Base-by-base conservation (phyloP, 306 rosid species). In the Cyclanthera cordifolia region DNA sequence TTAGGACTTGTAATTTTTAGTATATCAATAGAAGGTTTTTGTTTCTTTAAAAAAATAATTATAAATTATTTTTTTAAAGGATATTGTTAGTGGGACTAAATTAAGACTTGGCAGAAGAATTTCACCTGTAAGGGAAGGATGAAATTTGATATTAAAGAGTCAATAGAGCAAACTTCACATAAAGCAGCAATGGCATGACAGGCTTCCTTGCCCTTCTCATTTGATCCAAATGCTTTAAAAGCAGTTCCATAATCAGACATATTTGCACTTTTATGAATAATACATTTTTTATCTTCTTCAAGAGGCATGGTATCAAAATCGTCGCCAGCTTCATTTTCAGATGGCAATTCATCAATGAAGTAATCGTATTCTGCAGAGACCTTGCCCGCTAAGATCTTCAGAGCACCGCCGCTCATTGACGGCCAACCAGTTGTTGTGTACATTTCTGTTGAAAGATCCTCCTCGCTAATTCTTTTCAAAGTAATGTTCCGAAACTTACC, bases 341-440 rank as follows among this genome's bases (percentile, higher is more conserved):
- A 74, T 51, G 69, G 68, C 61, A 72, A 55, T 60, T 77, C 73
- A 16, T 85, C 83, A 53, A 79, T 80, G 58, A 79, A 21, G 79
- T 82, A 76, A 76, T 84, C 90, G 80, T 65, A 89, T 34, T 85
- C 95, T 69, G 98, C 84, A 52, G 98, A 85, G 75, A 86, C 87
- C 70, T 83, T 92, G 80, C 98, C 96, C 49, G 95, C 92, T 74
- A 92, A 78, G 51, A 82, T 75, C 80, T 83, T 92, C 74, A 92
- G 84, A 72, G 95, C 93, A 73, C 79, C 84, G 39, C 88, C 90
- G 50, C 96, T 84, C 72, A 87, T 86, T 61, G 96, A 87, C 0
- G 98, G 98, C 98, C 98, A 92, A 78, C 98, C 98, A 82, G 82
- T 76, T 66, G 88, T 89, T 67, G 98, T 92, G 80, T 82, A 87